Evolutionary conservation across 345 rosid species (phyloP), one percentile per base, ranked within the genome.

Genomic region (Lenwebbia sp.): DNA sequence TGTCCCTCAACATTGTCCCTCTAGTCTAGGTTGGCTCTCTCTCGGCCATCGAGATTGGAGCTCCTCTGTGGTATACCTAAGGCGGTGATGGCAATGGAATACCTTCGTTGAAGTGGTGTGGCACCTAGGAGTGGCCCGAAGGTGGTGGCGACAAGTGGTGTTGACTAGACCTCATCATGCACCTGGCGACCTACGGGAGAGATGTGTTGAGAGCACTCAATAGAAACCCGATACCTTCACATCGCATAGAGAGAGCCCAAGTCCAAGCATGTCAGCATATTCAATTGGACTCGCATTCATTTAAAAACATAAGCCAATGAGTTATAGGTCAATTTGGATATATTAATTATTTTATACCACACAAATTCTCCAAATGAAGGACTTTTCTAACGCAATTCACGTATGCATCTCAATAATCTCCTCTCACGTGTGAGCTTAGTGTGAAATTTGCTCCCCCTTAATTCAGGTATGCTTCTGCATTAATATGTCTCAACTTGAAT

Each of bases 291-390:
- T 30, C 1, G 7, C 23, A 4, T 62, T 62, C 7, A 15, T 4
- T n/a, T n/a, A n/a, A n/a, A n/a, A n/a, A n/a, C n/a, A n/a, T n/a
- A n/a, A n/a, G n/a, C n/a, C n/a, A n/a, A n/a, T n/a, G n/a, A n/a
- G n/a, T n/a, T n/a, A n/a, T 30, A 22, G 11, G 40, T 17, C 23
- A 4, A 65, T 1, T 17, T 30, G 9, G 5, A 15, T 30, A 3
- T 17, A 33, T 65, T 65, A 33, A 17, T 10, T 65, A 19, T 6
- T 65, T 0, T 65, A 0, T 17, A 33, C 3, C 13, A 33, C 6
- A 65, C 12, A 7, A 65, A 33, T 65, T 28, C 40, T 62, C 21
- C 0, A 40, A 4, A 9, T 2, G 6, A 17, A 17, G 1, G 25
- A 70, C 1, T 33, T 33, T 1, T 70, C 3, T 17, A 70, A 33